Evolutionary conservation across 345 rosid genomes (phyloP), one percentile per base, ranked within the genome.

Genomic region (Hevea brasiliensis): DNA sequence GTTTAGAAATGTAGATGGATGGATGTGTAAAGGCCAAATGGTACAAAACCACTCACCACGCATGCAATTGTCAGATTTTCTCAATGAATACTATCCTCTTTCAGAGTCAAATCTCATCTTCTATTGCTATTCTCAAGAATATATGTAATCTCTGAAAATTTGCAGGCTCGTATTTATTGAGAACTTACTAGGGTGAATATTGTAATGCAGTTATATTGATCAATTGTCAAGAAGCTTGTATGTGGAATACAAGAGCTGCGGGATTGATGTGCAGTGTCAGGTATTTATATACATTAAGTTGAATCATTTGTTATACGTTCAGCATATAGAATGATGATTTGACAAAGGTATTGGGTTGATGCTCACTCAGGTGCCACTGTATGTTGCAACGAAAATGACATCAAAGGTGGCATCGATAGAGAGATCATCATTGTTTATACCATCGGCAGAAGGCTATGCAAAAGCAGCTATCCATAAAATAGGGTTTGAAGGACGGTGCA

Each of bases 241-340:
- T 15, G 91, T 88, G 67, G 97, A 94, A 74, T 94, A 88, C 86
- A 88, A 86, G 71, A 55, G 71, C n/a, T 72, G 35, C 23, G 97
- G 98, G 13, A 87, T 94, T 3, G 85, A 92, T 37, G 90, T 94
- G 56, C 97, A 90, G 44, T 94, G 98, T 44, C 98, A 94, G 97
- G 97, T 92, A 73, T 13, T 13, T 32, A 32, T n/a, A n/a, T n/a
- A n/a, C n/a, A n/a, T n/a, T n/a, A n/a, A n/a, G 3, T 32, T 32
- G 37, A 32, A 32, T 32, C 37, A n/a, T n/a, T n/a, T n/a, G n/a
- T n/a, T n/a, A n/a, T n/a, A n/a, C n/a, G n/a, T n/a, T n/a, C n/a
- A n/a, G n/a, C n/a, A n/a, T n/a, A n/a, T n/a, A n/a, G n/a, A n/a
- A n/a, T n/a, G n/a, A n/a, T n/a, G n/a, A n/a, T n/a, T n/a, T n/a